phyloP scores from a whole-genome alignment of 805 yeast genomes.

The Candida nitratophila region DNA sequence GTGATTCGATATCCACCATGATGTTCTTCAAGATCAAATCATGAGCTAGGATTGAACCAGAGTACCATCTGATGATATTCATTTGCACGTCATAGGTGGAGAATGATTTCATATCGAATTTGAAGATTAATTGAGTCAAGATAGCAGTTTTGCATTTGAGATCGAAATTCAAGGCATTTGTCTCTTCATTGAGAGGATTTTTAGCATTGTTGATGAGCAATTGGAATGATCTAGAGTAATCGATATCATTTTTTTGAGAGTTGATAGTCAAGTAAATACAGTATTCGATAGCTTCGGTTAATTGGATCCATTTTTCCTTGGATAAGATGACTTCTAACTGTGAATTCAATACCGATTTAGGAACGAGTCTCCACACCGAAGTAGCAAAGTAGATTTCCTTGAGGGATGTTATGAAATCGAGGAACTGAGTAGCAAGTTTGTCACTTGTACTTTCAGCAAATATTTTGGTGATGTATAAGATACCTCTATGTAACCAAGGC shows the following conservation, averaged over 20 bases:
- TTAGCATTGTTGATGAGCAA: slow-evolving; percentile 49
- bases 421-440: slow-evolving; percentile 20
- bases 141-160: slow-evolving; percentile 37
- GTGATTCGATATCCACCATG: slow-evolving; percentile 51
- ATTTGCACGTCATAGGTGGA: slow-evolving; percentile 42
- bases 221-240: slow-evolving; percentile 52
- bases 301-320: slow-evolving; percentile 36
- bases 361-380: slow-evolving; percentile 34
- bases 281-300: slow-evolving; percentile 38
- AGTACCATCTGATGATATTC: slow-evolving; percentile 44
- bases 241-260: slow-evolving; percentile 28
- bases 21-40: slow-evolving; percentile 58
- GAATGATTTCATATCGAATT: slow-evolving; percentile 35
- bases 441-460: slow-evolving; percentile 42
- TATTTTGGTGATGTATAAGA: slow-evolving; percentile 55
- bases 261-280: slow-evolving; percentile 31
- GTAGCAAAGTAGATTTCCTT: slow-evolving; percentile 21
- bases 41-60: slow-evolving; percentile 54
- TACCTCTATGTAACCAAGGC: slow-evolving; percentile 52
- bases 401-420: slow-evolving; percentile 25
- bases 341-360: slow-evolving; percentile 45
- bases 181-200: slow-evolving; percentile 26
- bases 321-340: slow-evolving; percentile 58
- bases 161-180: slow-evolving; percentile 15
- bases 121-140: slow-evolving; percentile 42